Conservation (phyloP, 208 protist species). For the Porcisia hertigi region DNA sequence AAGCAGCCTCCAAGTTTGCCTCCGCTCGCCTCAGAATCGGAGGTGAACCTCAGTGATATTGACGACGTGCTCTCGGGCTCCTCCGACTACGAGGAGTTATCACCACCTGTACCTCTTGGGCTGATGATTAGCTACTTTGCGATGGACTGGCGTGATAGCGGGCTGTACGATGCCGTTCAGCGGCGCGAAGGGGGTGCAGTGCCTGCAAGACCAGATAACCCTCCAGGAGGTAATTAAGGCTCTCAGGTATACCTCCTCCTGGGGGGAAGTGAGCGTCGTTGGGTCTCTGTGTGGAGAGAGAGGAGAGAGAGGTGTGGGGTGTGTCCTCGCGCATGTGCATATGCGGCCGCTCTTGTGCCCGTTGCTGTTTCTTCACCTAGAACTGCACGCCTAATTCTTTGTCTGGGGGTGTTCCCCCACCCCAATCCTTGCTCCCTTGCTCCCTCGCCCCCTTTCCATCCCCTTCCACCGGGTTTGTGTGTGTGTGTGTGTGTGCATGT, state of each 20-base stretch:
- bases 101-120: constrained; percentile 55
- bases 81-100: constrained; percentile 36
- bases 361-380: not conserved
- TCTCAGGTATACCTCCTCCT: not conserved
- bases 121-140: constrained; percentile 69
- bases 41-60: constrained; percentile 30
- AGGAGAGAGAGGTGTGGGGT: not conserved
- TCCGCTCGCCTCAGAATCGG: constrained; percentile 25
- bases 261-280: not conserved
- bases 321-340: not conserved
- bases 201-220: constrained; percentile 5
- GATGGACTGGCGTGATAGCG: constrained; percentile 66
- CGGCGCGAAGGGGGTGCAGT: constrained; percentile 19
- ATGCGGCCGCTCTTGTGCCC: not conserved
- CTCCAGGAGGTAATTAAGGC: not conserved
- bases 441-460: not conserved
- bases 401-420: not conserved
- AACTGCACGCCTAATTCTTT: not conserved
- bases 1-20: constrained; percentile 23
- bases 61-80: constrained; percentile 28
- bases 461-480: not conserved
- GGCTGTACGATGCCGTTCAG: constrained; percentile 55
- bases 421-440: not conserved
- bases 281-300: not conserved
- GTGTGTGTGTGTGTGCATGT: not conserved